A percentile compares a stretch with the other conserved stretches of the same genome.
These are phyloP conservation scores for Metroxylon sagu DNA, from an alignment of 176 grass and related monocot genomes.

Conservation along the genomic window DNA sequence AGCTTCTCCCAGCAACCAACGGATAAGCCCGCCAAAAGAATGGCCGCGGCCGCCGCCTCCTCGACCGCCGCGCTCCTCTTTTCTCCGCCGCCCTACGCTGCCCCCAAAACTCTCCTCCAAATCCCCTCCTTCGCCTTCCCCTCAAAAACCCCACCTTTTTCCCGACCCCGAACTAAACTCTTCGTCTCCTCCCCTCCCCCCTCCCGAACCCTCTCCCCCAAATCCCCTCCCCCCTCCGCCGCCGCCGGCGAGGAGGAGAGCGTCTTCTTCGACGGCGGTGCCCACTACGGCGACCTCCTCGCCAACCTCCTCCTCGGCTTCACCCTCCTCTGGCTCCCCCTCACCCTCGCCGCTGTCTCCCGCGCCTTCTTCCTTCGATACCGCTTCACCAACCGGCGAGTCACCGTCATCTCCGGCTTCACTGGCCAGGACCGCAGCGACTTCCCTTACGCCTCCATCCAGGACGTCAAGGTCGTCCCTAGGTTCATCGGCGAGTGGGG, in stretches of 20 bases:
- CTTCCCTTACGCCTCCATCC: slow-evolving; percentile 72
- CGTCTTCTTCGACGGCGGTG: slow-evolving; percentile 89
- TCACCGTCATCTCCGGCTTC: slow-evolving; percentile 75
- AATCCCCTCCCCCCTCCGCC: slow-evolving; percentile 1
- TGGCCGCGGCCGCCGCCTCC: slow-evolving; percentile 6
- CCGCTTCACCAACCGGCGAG: slow-evolving; percentile 80
- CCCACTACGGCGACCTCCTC: slow-evolving; percentile 74
- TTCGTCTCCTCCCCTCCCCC: slow-evolving; percentile 20
- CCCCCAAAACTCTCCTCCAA: slow-evolving; percentile 9
- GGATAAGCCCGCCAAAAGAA: slow-evolving; percentile 15
- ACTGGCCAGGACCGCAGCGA: slow-evolving; percentile 78
- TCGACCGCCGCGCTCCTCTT: slow-evolving; percentile 5
- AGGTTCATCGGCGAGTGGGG: slow-evolving; percentile 92
- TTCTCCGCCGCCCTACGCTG: background rate
- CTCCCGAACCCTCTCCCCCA: slow-evolving; percentile 10
- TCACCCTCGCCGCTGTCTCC: slow-evolving; percentile 78
- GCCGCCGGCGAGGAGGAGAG: slow-evolving; percentile 23
- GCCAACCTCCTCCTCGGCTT: slow-evolving; percentile 74
- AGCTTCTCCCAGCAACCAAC: slow-evolving; percentile 9
- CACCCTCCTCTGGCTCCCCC: slow-evolving; percentile 84
- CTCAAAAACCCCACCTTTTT: slow-evolving; percentile 1
- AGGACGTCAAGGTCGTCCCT: slow-evolving; percentile 70
- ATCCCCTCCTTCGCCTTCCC: background rate
- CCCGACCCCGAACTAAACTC: slow-evolving; percentile 1
- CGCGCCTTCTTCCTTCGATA: slow-evolving; percentile 81